These are phyloP conservation scores for Fonsecaea multimorphosa DNA, from an alignment of 2,329 filamentous ascomycete genomes.

Conservation along the genomic window DNA sequence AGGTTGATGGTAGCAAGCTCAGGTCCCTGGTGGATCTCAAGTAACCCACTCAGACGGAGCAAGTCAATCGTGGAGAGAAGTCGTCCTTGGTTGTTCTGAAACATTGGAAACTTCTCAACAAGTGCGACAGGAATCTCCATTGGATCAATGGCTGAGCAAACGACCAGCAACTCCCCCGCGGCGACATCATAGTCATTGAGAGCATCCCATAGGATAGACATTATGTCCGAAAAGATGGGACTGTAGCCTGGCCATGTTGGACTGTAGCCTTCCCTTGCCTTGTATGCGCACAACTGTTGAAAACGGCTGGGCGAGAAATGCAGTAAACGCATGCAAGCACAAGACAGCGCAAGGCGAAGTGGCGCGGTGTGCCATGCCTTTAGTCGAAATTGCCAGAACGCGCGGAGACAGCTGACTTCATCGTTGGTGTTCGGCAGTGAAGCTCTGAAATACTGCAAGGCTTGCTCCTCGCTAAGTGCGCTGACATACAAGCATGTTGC, in stretches of 20 bases:
- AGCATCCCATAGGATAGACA: constrained; percentile 56
- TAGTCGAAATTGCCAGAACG: neutral
- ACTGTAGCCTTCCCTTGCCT: constrained; percentile 8
- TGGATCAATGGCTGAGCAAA: constrained; percentile 18
- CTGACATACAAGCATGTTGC: constrained; percentile 21
- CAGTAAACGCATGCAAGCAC: constrained; percentile 17
- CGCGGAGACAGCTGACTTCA: constrained; percentile 2
- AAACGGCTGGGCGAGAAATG: constrained; percentile 10
- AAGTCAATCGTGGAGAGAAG: constrained; percentile 9
- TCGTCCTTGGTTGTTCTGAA: constrained; percentile 6
- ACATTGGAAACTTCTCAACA: constrained; percentile 17
- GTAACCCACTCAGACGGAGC: constrained; percentile 14
- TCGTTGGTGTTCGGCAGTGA: constrained; percentile 7
- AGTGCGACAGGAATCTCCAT: constrained; percentile 18
- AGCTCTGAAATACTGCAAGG: constrained; percentile 11
- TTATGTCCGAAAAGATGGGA: constrained; percentile 67
- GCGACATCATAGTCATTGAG: constrained; percentile 20
- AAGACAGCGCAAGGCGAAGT: constrained; percentile 13
- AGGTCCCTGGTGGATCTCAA: constrained; percentile 12
- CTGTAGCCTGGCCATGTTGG: constrained; percentile 36
- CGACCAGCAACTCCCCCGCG: constrained; percentile 11
- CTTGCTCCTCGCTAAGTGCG: constrained; percentile 4
- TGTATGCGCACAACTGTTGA: constrained; percentile 3
- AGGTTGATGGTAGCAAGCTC: constrained; percentile 15
- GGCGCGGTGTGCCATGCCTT: constrained; percentile 4